Evolutionary conservation across 1,139 yeast genomes (phyloP), one percentile per base, ranked within the genome.

Genomic region (Suhomyces taliae): DNA sequence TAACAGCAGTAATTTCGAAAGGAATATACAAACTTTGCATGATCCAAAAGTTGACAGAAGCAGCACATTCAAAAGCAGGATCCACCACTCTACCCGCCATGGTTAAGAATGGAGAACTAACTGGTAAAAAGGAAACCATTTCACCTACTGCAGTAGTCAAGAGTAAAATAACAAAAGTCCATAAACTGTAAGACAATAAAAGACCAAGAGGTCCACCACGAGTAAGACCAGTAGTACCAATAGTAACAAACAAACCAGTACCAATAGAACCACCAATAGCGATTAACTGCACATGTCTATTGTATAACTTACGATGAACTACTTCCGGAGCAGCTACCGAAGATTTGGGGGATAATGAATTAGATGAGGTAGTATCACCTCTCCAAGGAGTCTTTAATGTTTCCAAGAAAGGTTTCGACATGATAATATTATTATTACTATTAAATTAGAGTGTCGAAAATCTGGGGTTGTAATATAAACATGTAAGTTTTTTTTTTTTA

Each of bases 1-100:
- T 87, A 35, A 85, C 91, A 14, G 90, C 88, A 2, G 88, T 86
- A 49, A 88, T 82, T 65, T 88, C 96, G 61, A 83, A 87, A 0
- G 96, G 95, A 49, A 88, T 85, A 55, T 85, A 79, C 29, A 87
- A 81, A 53, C 90, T 82, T 62, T 87, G 86, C 65, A 87, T 74
- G 51, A 87, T 71, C 82, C 88, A 87, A 60, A 86, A 88, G 65
- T 88, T 88, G 81, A 89, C 84, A 11, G 90, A 87, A 8, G 88
- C 84, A 70, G 86, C 85, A 52, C 86, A 82, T 57, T 88, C 93
- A 51, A 85, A 73, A 0, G 95, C 85, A 48, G 85, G 88, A 66
- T 79, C 83, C 33, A 78, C 77, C 52, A 73, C 76, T 47, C 83
- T 62, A 14, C 82, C 83, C 0, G 83, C 80, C 78, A 79, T 74